Evolutionary conservation across 2,329 filamentous ascomycete genomes (phyloP).

Genomic region (Penicillium sp.): DNA sequence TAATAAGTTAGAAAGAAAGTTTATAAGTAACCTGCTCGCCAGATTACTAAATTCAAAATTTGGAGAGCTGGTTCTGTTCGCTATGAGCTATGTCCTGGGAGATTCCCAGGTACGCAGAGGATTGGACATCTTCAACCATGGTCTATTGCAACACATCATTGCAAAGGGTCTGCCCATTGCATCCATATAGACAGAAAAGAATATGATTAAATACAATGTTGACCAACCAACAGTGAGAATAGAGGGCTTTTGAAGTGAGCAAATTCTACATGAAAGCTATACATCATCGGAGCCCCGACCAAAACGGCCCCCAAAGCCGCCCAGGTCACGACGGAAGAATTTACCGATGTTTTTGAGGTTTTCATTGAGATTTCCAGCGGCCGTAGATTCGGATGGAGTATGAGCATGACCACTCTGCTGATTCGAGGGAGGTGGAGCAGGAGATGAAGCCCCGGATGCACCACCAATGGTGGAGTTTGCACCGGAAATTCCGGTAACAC

Average conservation of each 20-base stretch:
- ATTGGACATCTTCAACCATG: neutral
- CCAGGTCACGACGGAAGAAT: slow-evolving; percentile 89
- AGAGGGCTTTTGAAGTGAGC: neutral
- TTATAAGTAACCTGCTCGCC: too few species aligned
- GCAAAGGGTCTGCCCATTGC: neutral
- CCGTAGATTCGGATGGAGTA: slow-evolving; percentile 29
- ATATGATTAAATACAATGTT: neutral
- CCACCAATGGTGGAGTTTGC: slow-evolving; percentile 35
- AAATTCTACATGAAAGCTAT: slow-evolving; percentile 3
- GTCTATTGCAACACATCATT: neutral
- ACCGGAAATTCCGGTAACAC: slow-evolving; percentile 21
- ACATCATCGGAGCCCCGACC: slow-evolving; percentile 47
- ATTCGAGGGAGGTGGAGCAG: slow-evolving; percentile 25
- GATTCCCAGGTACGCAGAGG: neutral
- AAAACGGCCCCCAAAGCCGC: slow-evolving; percentile 73
- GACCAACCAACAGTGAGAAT: neutral
- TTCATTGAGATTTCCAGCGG: slow-evolving; percentile 80
- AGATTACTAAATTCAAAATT: too few species aligned
- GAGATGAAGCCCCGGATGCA: slow-evolving; percentile 30
- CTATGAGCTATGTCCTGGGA: too few species aligned
- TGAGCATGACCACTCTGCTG: slow-evolving; percentile 26
- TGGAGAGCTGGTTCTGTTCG: too few species aligned
- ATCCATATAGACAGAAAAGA: neutral
- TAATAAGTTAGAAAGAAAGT: too few species aligned
- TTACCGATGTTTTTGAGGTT: slow-evolving; percentile 95